These are phyloP conservation scores for Triangularia verruculosa DNA, from an alignment of 2,329 filamentous ascomycete species.

Conservation along the genomic window DNA sequence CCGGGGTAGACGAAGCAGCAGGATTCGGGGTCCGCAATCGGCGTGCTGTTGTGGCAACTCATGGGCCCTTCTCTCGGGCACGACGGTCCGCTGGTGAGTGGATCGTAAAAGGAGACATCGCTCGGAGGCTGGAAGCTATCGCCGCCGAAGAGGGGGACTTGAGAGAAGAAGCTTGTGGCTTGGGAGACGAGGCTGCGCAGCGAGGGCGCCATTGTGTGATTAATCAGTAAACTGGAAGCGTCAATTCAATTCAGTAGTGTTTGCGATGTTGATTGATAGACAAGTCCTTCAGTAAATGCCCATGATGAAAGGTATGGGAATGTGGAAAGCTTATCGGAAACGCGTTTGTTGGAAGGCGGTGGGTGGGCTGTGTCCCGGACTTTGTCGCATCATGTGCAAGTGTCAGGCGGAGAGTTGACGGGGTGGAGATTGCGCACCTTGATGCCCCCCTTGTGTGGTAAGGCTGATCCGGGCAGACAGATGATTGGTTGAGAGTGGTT, in stretches of 20 bases:
- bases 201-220: slow-evolving; percentile 27
- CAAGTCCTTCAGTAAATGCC: neutral
- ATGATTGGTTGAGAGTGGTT: neutral
- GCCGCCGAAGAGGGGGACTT: slow-evolving; percentile 31
- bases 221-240: neutral
- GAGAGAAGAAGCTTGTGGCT: slow-evolving; percentile 35
- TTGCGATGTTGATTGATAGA: neutral
- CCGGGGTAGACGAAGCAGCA: slow-evolving; percentile 44
- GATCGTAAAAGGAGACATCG: slow-evolving; percentile 34
- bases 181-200: slow-evolving; percentile 35
- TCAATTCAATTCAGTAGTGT: neutral
- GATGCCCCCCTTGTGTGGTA: slow-evolving; percentile 8
- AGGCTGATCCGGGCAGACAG: neutral
- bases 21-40: slow-evolving; percentile 32
- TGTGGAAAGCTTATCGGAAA: neutral
- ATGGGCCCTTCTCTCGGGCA: slow-evolving; percentile 42
- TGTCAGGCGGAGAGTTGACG: neutral
- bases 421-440: slow-evolving; percentile 12
- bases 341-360: neutral
- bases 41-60: slow-evolving; percentile 41
- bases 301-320: neutral
- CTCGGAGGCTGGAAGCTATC: slow-evolving; percentile 26
- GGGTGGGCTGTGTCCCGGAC: no score
- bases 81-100: slow-evolving; percentile 36
- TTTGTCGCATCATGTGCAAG: neutral